A percentile compares a stretch with the other conserved stretches of the same genome.
Evolutionary conservation across 2,329 filamentous ascomycete species (phyloP).

Genomic region (Penicillium italicum): DNA sequence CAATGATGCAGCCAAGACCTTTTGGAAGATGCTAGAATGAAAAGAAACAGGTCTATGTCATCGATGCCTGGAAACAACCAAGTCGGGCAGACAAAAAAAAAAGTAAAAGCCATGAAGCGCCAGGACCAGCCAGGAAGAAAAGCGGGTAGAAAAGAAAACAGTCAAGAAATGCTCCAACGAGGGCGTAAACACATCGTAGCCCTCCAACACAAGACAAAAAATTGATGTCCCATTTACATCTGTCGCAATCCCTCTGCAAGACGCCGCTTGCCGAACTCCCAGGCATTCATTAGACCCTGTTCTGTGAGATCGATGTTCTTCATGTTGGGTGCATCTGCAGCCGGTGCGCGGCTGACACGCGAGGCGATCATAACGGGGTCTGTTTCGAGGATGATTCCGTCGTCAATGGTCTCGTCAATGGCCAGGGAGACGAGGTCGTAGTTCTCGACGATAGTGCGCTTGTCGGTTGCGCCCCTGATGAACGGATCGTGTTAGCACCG

Average conservation of each 20-base stretch:
- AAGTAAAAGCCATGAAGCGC: slow-evolving; percentile 31
- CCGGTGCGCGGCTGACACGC: slow-evolving; percentile 85
- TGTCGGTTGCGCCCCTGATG: slow-evolving; percentile 85
- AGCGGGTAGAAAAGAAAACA: slow-evolving; percentile 15
- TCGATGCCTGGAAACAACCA: slow-evolving; percentile 16
- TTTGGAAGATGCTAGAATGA: slow-evolving; percentile 22
- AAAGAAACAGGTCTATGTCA: slow-evolving; percentile 26
- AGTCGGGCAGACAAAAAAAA: slow-evolving; percentile 19
- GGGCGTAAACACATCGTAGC: slow-evolving; percentile 18
- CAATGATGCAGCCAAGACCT: slow-evolving; percentile 9
- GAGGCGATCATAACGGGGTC: slow-evolving; percentile 92
- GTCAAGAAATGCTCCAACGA: slow-evolving; percentile 19
- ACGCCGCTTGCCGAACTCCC: slow-evolving; percentile 89
- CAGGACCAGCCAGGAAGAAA: slow-evolving; percentile 37
- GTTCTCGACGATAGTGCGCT: slow-evolving; percentile 96
- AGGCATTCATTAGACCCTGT: slow-evolving; percentile 89
- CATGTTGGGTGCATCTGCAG: slow-evolving; percentile 80
- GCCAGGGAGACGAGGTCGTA: slow-evolving; percentile 93
- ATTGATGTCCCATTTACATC: slow-evolving; percentile 28
- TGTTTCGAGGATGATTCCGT: slow-evolving; percentile 95
- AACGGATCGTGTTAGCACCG: slow-evolving; percentile 16
- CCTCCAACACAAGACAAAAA: slow-evolving; percentile 21
- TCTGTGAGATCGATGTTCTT: slow-evolving; percentile 94
- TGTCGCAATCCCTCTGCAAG: slow-evolving; percentile 82
- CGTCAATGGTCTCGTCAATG: slow-evolving; percentile 92